Base-by-base conservation (phyloP, 805 yeast genomes). In the Kodamaea fukazawae region DNA sequence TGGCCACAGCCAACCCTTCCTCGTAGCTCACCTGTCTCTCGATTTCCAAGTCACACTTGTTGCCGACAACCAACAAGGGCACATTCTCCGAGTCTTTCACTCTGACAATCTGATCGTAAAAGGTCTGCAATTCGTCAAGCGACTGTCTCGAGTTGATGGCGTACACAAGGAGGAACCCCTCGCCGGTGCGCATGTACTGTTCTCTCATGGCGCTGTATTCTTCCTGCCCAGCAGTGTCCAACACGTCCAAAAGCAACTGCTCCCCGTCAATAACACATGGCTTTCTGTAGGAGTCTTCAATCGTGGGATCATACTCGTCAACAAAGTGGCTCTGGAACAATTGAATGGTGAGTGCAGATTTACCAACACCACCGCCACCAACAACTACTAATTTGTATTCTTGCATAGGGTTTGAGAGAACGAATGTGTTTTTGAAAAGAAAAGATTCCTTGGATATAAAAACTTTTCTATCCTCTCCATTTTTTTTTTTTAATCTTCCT, bases 301-400 rank as follows among this genome's bases (percentile, higher is more conserved):
- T 93, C 8, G 99, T 93, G 7, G 99, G 99, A 65, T 93, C 99
- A 57, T 93, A 93, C 61, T 93, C 99, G 61, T 90, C 96, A 23
- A 91, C 96, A 58, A 93, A 93, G 55, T 90, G 96, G 26, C 89
- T 79, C 62, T 91, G 98, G 40, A 93, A 89, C 56, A 93, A 75
- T 63, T 93, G 96, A 49, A 93, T 93, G 18, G 99, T 93, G 47
- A 93, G 70, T 4, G 99, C 98, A 16, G 95, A 84, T 63, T 93
- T 93, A 67, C 99, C 99, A 41, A 93, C 99, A 66, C 96, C 97
- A 58, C 98, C 98, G 29, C 97, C 97, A 41, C 98, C 99, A 41
- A 91, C 96, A 32, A 91, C 97, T 4, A 93, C 99, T 44, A 93
- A 67, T 60, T 95, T 89, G 61, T 82, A 91, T 63, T 90, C 96